Base-by-base conservation (phyloP, 768 basidiomycete species). In the Hydnum rufescens region DNA sequence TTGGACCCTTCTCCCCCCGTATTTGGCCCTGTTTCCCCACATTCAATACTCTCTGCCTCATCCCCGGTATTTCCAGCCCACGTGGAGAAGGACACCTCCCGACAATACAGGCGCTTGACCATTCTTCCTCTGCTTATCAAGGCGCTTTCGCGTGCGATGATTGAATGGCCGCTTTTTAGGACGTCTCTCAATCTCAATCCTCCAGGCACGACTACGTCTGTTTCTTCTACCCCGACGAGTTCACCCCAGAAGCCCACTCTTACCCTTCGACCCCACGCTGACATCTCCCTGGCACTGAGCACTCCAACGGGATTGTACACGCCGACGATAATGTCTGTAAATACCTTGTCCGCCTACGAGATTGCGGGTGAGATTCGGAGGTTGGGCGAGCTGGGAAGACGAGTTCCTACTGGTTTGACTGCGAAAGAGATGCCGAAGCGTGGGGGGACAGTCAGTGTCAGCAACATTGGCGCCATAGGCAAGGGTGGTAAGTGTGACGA, bases 41-140 rank as follows among this genome's bases (percentile, higher is more conserved):
- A 5, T 65, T 70, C 2, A 73, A 69, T 22, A n/a, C n/a, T n/a
- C n/a, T n/a, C n/a, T n/a, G n/a, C n/a, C n/a, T n/a, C n/a, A n/a
- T n/a, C n/a, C n/a, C n/a, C n/a, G n/a, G n/a, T n/a, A n/a, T n/a
- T n/a, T n/a, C n/a, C n/a, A n/a, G n/a, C n/a, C n/a, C n/a, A n/a
- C n/a, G 8, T 28, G 26, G 13, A 47, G 13, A 28, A 47, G 13
- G 36, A 13, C 36, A 39, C 36, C 13, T 22, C 22, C 22, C 22
- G 36, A 22, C 74, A 75, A 36, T 86, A 74, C 65, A 67, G 73
- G 28, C 74, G 74, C 32, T 64, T 92, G 29, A 88, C 86, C 0
- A 83, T 82, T 64, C 77, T 92, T 30, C 88, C 87, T 5, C 68
- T 89, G 60, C 73, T 92, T 4, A 67, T 89, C 59, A 92, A 92